phyloP scores from a whole-genome alignment of 2,329 filamentous ascomycete genomes.

The Penicillium sp. region DNA sequence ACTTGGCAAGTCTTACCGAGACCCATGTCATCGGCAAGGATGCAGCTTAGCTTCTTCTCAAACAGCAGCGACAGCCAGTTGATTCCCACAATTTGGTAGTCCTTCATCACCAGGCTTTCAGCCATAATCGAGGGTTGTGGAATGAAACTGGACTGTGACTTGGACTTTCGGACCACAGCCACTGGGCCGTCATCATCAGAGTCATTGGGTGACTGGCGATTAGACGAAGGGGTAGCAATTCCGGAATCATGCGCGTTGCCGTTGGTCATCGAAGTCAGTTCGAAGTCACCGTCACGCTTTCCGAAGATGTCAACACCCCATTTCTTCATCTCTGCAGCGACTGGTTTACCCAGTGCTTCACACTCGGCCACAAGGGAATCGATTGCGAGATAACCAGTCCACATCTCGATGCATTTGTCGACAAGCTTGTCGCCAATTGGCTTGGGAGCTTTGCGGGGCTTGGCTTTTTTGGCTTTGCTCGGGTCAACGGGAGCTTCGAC shows the following conservation, averaged over 20 bases:
- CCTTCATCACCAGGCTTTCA: slow-evolving; percentile 75
- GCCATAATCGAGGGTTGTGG: slow-evolving; percentile 77
- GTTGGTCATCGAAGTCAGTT: slow-evolving; percentile 56
- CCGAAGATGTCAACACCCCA: slow-evolving; percentile 70
- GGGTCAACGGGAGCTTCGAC: slow-evolving; percentile 55
- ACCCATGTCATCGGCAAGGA: slow-evolving; percentile 95
- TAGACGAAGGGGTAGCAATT: slow-evolving; percentile 62
- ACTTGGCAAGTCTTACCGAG: slow-evolving; percentile 96
- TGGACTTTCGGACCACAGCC: slow-evolving; percentile 35
- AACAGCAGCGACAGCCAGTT: slow-evolving; percentile 92
- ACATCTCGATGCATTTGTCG: slow-evolving; percentile 70
- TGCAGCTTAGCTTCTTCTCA: slow-evolving; percentile 76
- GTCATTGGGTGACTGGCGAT: slow-evolving; percentile 33
- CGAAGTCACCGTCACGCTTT: slow-evolving; percentile 61
- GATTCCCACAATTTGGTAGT: slow-evolving; percentile 89
- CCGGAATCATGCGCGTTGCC: slow-evolving; percentile 61
- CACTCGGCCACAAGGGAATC: slow-evolving; percentile 78
- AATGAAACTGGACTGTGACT: slow-evolving; percentile 43
- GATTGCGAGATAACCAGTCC: slow-evolving; percentile 76
- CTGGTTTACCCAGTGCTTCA: slow-evolving; percentile 68
- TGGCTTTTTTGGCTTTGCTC: slow-evolving; percentile 49
- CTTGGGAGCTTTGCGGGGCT: slow-evolving; percentile 52
- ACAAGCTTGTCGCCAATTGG: slow-evolving; percentile 67
- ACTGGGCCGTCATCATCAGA: slow-evolving; percentile 41
- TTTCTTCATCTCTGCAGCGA: slow-evolving; percentile 63